Base-by-base conservation (phyloP, 116 monocot species). In the Cymodocea nodosa region DNA sequence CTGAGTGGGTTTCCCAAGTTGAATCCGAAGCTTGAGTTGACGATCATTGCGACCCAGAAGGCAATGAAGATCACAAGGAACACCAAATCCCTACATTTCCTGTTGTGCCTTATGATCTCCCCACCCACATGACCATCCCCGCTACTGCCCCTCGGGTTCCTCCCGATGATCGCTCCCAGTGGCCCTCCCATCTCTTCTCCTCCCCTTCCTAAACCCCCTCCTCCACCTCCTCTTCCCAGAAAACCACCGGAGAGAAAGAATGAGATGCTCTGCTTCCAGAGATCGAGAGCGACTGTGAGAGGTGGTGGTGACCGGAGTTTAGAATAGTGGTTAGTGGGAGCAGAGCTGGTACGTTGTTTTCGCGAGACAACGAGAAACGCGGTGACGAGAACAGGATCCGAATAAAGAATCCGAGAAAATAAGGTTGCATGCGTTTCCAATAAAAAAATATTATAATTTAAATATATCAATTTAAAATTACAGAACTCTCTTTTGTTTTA, bases 1-100 rank as follows among this genome's bases (percentile, higher is more conserved):
- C 98, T 86, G 49, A 92, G 79, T 2, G 99, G 92, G 79, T 92
- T 86, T 10, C 99, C 99, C 52, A 92, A 89, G 83, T 99, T 86
- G 73, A 99, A 99, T 4, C 85, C 99, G 71, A 99, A 89, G 82
- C 99, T 99, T 35, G 92, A 99, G 65, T 99, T 99, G 59, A 92
- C 89, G 66, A 99, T 87, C 99, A 99, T 92, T 58, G 92, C 99
- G 9, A 99, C 79, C 92, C 99, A 99, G 82, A 99, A 92, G 13
- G 89, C 84, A 23, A 79, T 70, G 70, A 99, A 92, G 50, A 99
- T 37, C 52, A 87, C 73, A 54, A 99, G 89, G 70, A 92, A 92
- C 23, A 80, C 86, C 74, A 92, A 57, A 78, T 99, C 99, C 58
- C 86, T 78, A 72, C 99, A 99, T 71, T 81, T 92, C 60, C 99